Percentiles rank a stretch among this genome's conserved stretches.
phyloP scores from a whole-genome alignment of 139 green algal genomes.

The Closterium sp. region DNA sequence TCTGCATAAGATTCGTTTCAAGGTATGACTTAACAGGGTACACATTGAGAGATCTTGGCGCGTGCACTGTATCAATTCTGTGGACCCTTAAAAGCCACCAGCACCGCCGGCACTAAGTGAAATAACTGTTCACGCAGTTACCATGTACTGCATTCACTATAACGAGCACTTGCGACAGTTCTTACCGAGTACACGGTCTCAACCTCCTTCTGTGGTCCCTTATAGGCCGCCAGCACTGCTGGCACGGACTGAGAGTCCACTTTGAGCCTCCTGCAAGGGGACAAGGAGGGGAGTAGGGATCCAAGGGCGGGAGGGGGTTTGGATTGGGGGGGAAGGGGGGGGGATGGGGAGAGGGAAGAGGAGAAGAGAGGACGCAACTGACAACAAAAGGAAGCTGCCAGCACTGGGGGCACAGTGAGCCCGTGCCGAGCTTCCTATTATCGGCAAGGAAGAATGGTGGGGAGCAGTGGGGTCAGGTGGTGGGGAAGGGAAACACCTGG shows the following conservation, averaged over 20 bases:
- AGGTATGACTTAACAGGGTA: neutral
- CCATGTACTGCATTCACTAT: neutral
- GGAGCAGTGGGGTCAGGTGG: too few relatives aligned
- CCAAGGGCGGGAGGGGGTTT: too few relatives aligned
- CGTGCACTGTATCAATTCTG: constrained; percentile 9
- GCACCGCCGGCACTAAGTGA: neutral
- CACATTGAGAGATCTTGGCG: neutral
- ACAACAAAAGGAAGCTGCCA: too few relatives aligned
- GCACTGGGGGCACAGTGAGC: too few relatives aligned
- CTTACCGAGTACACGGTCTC: constrained; percentile 26
- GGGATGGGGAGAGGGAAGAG: too few relatives aligned
- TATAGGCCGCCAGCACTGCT: constrained; percentile 7
- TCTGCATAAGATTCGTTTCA: neutral
- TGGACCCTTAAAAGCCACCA: neutral
- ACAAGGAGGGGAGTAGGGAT: too few relatives aligned
- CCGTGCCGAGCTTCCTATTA: neutral
- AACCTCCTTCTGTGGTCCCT: constrained; percentile 12
- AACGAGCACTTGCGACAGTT: neutral
- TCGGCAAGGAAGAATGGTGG: neutral
- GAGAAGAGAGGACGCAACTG: too few relatives aligned
- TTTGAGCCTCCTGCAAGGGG: neutral
- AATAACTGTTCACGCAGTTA: too few relatives aligned
- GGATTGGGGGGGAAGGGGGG: too few relatives aligned
- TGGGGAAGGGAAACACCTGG: too few relatives aligned
- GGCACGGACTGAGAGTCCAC: neutral